phyloP scores from a whole-genome alignment of 148 eudicot species.

The Suaeda aralocaspica region DNA sequence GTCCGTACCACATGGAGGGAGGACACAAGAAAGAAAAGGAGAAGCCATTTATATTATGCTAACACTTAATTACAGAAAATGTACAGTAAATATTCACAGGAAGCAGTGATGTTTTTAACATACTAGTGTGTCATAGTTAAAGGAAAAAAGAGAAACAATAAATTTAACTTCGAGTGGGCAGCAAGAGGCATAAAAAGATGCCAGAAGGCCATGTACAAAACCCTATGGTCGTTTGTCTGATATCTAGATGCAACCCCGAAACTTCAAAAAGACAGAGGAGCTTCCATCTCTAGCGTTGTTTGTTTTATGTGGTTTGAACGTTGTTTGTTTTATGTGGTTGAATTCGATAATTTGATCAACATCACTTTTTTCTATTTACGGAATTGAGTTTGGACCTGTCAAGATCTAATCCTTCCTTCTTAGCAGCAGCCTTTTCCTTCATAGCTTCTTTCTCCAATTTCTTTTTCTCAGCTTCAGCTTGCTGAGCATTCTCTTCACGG shows the following conservation, averaged over 20 bases:
- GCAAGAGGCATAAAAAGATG: conserved; percentile 11
- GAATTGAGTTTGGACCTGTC: conserved; percentile 46
- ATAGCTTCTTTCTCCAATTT: conserved; percentile 94
- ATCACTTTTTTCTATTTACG: conserved; percentile 31
- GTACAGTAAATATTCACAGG: conserved; percentile 8
- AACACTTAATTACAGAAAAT: conserved; percentile 12
- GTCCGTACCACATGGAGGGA: not conserved
- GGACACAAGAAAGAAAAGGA: not conserved
- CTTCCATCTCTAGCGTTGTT: not conserved
- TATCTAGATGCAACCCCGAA: not conserved
- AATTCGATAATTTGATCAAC: conserved; percentile 24
- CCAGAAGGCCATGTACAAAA: not conserved
- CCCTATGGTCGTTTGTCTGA: too few species aligned
- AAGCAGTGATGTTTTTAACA: not conserved
- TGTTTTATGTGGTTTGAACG: not conserved
- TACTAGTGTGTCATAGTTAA: not conserved
- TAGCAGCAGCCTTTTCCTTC: conserved; percentile 64
- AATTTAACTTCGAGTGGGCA: not conserved
- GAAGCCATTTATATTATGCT: conserved; percentile 2
- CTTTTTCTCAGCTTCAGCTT: conserved; percentile 90
- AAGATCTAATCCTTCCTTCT: conserved; percentile 47
- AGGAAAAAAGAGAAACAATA: not conserved
- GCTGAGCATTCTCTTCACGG: conserved; percentile 80
- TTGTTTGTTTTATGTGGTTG: not conserved
- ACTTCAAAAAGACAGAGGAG: not conserved